Percentiles rank a stretch among this genome's conserved stretches.
phyloP scores from a whole-genome alignment of 495 filamentous ascomycete species.

The Venustampulla echinocandica region DNA sequence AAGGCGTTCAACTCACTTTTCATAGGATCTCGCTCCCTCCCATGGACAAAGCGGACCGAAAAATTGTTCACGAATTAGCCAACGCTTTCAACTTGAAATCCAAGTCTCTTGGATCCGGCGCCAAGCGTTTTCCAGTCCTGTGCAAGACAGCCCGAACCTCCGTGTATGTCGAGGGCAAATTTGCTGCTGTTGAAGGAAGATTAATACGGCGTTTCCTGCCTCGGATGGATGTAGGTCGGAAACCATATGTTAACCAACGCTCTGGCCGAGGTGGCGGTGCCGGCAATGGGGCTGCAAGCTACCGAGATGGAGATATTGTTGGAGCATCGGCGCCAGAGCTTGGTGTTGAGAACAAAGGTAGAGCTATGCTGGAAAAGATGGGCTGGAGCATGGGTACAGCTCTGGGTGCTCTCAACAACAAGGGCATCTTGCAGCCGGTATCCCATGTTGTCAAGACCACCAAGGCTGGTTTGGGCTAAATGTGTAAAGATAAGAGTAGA shows the following conservation, averaged over 20 bases:
- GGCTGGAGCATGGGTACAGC: conserved; percentile 86
- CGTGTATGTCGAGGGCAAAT: conserved; percentile 39
- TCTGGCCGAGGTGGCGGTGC: conserved; percentile 25
- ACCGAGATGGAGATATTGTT: conserved; percentile 83
- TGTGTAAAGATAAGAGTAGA: not conserved
- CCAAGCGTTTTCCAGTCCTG: conserved; percentile 66
- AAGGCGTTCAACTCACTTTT: conserved; percentile 13
- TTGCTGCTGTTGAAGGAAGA: conserved; percentile 33
- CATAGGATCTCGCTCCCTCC: conserved; percentile 69
- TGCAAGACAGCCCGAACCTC: conserved; percentile 61
- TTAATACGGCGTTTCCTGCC: conserved; percentile 39
- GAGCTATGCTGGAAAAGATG: conserved; percentile 94
- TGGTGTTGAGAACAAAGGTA: conserved; percentile 71
- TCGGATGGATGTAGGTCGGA: conserved; percentile 24
- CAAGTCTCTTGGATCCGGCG: conserved; percentile 68
- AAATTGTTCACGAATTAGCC: conserved; percentile 67
- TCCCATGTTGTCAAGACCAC: conserved; percentile 79
- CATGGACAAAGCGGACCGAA: conserved; percentile 70
- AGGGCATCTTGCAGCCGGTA: conserved; percentile 81
- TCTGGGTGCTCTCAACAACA: conserved; percentile 73
- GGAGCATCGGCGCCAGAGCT: conserved; percentile 79
- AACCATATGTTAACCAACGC: conserved; percentile 2
- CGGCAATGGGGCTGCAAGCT: conserved; percentile 40
- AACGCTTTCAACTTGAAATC: conserved; percentile 66
- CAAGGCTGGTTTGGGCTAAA: conserved; percentile 77